Evolutionary conservation across 2,329 filamentous ascomycete genomes (phyloP).

Genomic region (Fusarium duplospermum): DNA sequence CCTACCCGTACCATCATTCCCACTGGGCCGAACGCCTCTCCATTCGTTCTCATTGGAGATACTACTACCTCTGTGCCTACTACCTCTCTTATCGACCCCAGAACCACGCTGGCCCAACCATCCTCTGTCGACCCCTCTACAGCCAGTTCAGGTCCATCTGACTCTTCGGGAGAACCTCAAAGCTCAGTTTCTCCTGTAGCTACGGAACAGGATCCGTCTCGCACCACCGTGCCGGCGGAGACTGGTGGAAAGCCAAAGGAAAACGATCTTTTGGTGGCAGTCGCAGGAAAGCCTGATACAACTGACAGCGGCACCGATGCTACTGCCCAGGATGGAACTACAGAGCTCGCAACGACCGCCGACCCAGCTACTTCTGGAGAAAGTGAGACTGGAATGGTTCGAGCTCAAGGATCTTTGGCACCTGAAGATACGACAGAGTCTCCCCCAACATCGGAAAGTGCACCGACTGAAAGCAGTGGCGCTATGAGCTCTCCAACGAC

Average conservation of each 20-base stretch:
- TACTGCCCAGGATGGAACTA: neutral
- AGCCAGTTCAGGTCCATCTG: neutral
- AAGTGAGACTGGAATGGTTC: neutral
- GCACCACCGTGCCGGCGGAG: slow-evolving; percentile 20
- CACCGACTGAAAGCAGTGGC: neutral
- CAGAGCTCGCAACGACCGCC: neutral
- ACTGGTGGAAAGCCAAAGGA: slow-evolving; percentile 11
- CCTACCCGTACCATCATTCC: slow-evolving; percentile 28
- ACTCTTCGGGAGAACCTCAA: neutral
- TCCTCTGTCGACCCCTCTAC: neutral
- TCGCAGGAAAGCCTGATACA: slow-evolving; percentile 1
- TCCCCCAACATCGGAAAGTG: neutral
- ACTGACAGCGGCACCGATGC: neutral
- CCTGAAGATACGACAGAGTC: neutral
- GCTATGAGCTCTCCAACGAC: neutral
- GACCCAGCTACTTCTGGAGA: neutral
- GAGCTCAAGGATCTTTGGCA: neutral
- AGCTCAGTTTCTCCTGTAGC: neutral
- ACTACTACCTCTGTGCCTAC: neutral
- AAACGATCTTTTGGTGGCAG: neutral
- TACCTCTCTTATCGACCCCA: neutral
- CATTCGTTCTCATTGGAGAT: neutral
- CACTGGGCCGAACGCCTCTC: slow-evolving; percentile 23
- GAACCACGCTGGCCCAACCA: neutral
- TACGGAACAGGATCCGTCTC: neutral